These are phyloP conservation scores for Pyrenophora tritici-repentis DNA, from an alignment of 2,329 filamentous ascomycete species.

Conservation along the genomic window DNA sequence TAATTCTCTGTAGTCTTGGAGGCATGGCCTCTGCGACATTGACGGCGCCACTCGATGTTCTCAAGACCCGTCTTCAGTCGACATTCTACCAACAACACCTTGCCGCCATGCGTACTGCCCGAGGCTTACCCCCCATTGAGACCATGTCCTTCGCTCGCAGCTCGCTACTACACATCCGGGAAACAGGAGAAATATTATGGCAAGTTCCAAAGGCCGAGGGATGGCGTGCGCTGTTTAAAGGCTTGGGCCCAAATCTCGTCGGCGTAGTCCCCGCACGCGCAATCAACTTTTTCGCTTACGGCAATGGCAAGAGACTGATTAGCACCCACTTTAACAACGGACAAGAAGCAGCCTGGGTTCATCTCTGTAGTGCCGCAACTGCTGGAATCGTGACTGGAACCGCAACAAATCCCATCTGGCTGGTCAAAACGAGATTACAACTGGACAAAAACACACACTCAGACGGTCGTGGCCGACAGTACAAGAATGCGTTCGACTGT, in stretches of 20 bases:
- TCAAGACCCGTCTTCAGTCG: conserved; percentile 91
- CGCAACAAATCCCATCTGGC: conserved; percentile 94
- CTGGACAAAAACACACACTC: conserved; percentile 83
- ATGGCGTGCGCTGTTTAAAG: conserved; percentile 87
- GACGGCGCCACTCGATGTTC: conserved; percentile 91
- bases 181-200: conserved; percentile 84
- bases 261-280: conserved; percentile 87
- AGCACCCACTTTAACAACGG: conserved; percentile 74
- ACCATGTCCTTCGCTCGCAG: conserved; percentile 68
- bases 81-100: conserved; percentile 92
- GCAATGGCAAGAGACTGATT: conserved; percentile 85
- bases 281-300: conserved; percentile 94
- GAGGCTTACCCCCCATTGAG: conserved; percentile 58
- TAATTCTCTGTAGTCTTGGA: conserved; percentile 65
- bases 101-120: conserved; percentile 66
- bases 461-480: conserved; percentile 65
- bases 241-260: conserved; percentile 84
- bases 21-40: conserved; percentile 91
- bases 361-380: conserved; percentile 74
- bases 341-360: conserved; percentile 73
- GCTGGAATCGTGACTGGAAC: conserved; percentile 88
- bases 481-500: conserved; percentile 88
- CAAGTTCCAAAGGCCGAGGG: conserved; percentile 83
- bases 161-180: conserved; percentile 74
- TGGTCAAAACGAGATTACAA: conserved; percentile 91